Evolutionary conservation across 2,329 filamentous ascomycete genomes (phyloP), one percentile per base, ranked within the genome.

Genomic region (Colletotrichum noveboracense): DNA sequence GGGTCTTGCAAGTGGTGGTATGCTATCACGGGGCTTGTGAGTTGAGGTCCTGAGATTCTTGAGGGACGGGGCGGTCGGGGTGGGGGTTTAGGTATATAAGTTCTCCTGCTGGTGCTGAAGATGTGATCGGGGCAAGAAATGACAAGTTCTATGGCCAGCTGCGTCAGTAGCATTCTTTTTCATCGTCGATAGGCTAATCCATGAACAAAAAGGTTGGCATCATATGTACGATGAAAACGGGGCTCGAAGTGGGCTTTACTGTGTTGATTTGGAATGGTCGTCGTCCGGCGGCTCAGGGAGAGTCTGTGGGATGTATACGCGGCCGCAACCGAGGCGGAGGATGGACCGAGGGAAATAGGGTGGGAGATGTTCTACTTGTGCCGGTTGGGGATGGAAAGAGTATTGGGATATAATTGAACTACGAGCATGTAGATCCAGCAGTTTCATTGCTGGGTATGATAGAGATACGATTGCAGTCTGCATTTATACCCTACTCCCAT

Each of bases 381-480:
- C 2, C 9, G 9, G 10, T 12, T 48, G 38, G 18, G 5, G 3
- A 21, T 21, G 5, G 38, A 1, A 21, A 12, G 18, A 48, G 9
- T n/a, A 7, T 7, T 12, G 9, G 5, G 3, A 6, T 48, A 14
- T 3, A 4, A 34, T 34, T 34, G 32, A 34, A 34, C 12, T 13
- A 13, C 10, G 10, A 32, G 1, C 1, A 12, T 32, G 30, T 24
- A 24, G 24, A 24, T 24, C 24, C 24, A 24, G 24, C 24, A 24
- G 24, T 24, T 24, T 24, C 24, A 24, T 38, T 38, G 38, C 38
- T 43, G 38, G 2, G 1, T 6, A 43, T 1, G 18, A 21, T 3
- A n/a, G 38, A 12, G 9, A 48, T 5, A 4, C 38, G 0, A 48
- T 0, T n/a, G 18, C n/a, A 0, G 2, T 0, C 9, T 48, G 9